These are phyloP conservation scores for Serendipita indica DNA, from an alignment of 768 basidiomycete species.

Conservation along the genomic window DNA sequence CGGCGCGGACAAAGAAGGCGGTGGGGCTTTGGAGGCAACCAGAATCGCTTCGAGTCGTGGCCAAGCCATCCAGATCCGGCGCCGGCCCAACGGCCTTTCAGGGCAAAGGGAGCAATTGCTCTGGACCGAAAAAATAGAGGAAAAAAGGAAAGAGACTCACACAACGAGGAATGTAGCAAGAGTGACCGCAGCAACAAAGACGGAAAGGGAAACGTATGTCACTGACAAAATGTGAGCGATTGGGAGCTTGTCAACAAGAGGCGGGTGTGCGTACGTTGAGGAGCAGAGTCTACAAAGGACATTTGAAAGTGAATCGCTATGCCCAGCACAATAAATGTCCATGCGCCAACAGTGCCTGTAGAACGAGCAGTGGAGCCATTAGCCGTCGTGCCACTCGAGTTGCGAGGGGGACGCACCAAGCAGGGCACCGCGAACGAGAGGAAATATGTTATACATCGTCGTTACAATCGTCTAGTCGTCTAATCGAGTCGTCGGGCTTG, in stretches of 20 bases:
- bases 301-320: slow-evolving; percentile 8
- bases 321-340: slow-evolving; percentile 6
- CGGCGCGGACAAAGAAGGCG: too few species aligned
- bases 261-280: neutral
- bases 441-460: slow-evolving; percentile 1
- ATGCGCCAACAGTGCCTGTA: slow-evolving; percentile 7
- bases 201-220: slow-evolving; percentile 1
- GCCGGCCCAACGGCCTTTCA: too few species aligned
- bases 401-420: neutral
- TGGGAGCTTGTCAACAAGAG: neutral
- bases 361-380: neutral
- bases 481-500: too few species aligned
- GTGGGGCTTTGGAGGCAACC: too few species aligned
- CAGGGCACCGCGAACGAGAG: slow-evolving; percentile 6
- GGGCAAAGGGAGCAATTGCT: neutral
- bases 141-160: neutral
- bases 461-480: too few species aligned
- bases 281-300: slow-evolving; percentile 7
- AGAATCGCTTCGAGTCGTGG: too few species aligned
- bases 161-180: slow-evolving; percentile 3
- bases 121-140: neutral
- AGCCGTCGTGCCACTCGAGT: neutral
- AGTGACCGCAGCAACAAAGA: slow-evolving; percentile 1
- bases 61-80: too few species aligned
- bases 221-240: neutral